Evolutionary conservation across 305 asterid species (phyloP).

Genomic region (Plantago rigida): DNA sequence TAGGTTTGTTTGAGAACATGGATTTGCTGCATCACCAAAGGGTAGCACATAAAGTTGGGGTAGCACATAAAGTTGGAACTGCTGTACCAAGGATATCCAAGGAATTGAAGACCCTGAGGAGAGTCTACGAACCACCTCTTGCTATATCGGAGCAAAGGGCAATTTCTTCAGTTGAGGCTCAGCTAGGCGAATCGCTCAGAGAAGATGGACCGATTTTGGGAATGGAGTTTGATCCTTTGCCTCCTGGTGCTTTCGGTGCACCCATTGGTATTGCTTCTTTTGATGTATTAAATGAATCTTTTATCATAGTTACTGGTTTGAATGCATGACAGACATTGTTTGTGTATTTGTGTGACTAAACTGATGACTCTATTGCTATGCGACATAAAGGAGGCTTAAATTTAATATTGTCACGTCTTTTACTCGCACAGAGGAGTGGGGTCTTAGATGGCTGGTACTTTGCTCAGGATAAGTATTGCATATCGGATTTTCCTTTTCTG

Average conservation of each 20-base stretch:
- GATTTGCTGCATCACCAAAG: slow-evolving; percentile 36
- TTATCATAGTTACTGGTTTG: not conserved
- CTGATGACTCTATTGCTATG: not conserved
- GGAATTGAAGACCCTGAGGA: slow-evolving; percentile 52
- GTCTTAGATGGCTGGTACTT: not conserved
- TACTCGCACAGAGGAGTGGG: too few relatives aligned
- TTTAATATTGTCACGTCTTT: not conserved
- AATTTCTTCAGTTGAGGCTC: slow-evolving; percentile 73
- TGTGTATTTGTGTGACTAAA: not conserved
- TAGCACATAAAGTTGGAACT: slow-evolving; percentile 60
- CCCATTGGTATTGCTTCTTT: slow-evolving; percentile 55
- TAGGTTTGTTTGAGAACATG: slow-evolving; percentile 33
- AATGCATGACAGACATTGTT: slow-evolving; percentile 3
- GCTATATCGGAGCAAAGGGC: slow-evolving; percentile 73
- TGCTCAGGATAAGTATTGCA: not conserved
- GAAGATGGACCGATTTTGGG: slow-evolving; percentile 93
- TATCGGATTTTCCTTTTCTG: not conserved
- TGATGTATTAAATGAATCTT: slow-evolving; percentile 2
- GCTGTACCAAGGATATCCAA: slow-evolving; percentile 64
- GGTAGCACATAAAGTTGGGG: slow-evolving; percentile 63
- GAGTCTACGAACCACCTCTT: slow-evolving; percentile 69
- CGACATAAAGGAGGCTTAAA: slow-evolving; percentile 16
- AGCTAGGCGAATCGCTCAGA: slow-evolving; percentile 73
- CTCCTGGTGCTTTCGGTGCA: slow-evolving; percentile 83
- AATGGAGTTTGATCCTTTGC: slow-evolving; percentile 88